phyloP scores from a whole-genome alignment of 192 early-diverging fungal genomes.

The Gaertneriomyces sp. region DNA sequence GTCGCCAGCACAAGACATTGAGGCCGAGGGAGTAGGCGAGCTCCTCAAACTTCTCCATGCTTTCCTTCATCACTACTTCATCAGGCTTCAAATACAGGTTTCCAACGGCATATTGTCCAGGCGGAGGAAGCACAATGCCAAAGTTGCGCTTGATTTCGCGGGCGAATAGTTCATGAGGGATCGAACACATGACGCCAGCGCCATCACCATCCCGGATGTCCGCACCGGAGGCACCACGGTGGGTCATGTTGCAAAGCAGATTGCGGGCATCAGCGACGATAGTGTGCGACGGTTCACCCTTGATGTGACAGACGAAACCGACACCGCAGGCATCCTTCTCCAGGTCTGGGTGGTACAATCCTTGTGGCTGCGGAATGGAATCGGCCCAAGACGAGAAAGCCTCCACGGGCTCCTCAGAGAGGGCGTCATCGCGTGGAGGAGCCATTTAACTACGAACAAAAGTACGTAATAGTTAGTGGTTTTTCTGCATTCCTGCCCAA shows the following conservation, averaged over 20 bases:
- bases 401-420: too few relatives aligned
- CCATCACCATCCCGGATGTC: constrained; percentile 96
- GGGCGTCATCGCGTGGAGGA: too few relatives aligned
- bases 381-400: constrained; percentile 64
- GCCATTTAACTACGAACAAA: too few relatives aligned
- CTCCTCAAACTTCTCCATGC: constrained; percentile 71
- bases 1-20: constrained; percentile 82
- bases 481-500: too few relatives aligned
- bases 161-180: constrained; percentile 86
- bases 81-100: constrained; percentile 86
- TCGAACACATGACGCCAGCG: constrained; percentile 94
- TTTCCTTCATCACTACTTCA: constrained; percentile 61
- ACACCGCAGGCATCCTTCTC: constrained; percentile 98
- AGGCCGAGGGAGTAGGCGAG: constrained; percentile 74
- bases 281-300: constrained; percentile 77
- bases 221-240: constrained; percentile 91
- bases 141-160: constrained; percentile 52
- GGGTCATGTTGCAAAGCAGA: constrained; percentile 99
- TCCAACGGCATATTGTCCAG: constrained; percentile 93
- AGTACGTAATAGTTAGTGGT: too few relatives aligned
- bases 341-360: constrained; percentile 79
- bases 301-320: constrained; percentile 94
- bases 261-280: constrained; percentile 84
- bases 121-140: constrained; percentile 63
- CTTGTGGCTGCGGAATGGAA: constrained; percentile 79